These are phyloP conservation scores for Rhododendron vialii DNA, from an alignment of 148 eudicot species.

Conservation along the genomic window DNA sequence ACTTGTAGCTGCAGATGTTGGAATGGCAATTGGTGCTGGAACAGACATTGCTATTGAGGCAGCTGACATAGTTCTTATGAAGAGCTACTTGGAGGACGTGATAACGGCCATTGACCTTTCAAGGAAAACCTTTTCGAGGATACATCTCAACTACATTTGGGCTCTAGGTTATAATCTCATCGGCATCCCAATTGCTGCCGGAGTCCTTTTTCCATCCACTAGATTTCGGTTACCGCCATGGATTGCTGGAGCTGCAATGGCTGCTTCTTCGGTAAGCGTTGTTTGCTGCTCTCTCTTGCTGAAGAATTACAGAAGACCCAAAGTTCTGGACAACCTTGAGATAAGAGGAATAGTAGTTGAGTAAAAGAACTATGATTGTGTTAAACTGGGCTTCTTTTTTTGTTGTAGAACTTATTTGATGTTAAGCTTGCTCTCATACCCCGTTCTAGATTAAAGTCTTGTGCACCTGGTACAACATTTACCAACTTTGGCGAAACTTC, in stretches of 20 bases:
- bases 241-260: constrained; percentile 99
- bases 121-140: constrained; percentile 71
- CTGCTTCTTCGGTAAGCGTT: constrained; percentile 94
- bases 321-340: constrained; percentile 48
- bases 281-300: constrained; percentile 89
- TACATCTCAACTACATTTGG: constrained; percentile 85
- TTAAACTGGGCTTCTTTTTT: background rate
- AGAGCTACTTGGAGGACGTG: constrained; percentile 81
- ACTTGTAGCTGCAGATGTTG: constrained; percentile 94
- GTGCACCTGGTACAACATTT: too few species aligned
- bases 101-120: constrained; percentile 92
- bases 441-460: too few species aligned
- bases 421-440: too few species aligned
- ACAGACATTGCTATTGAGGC: constrained; percentile 98
- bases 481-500: background rate
- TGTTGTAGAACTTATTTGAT: too few species aligned
- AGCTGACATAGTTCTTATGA: constrained; percentile 92
- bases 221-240: constrained; percentile 91
- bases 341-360: constrained; percentile 48
- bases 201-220: constrained; percentile 63
- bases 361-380: constrained; percentile 9
- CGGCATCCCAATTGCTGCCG: constrained; percentile 89
- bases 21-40: constrained; percentile 24
- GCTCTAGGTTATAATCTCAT: constrained; percentile 84
- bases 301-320: constrained; percentile 75